These are phyloP conservation scores for Capsella rubella DNA, from an alignment of 441 rosid species.

Conservation along the genomic window DNA sequence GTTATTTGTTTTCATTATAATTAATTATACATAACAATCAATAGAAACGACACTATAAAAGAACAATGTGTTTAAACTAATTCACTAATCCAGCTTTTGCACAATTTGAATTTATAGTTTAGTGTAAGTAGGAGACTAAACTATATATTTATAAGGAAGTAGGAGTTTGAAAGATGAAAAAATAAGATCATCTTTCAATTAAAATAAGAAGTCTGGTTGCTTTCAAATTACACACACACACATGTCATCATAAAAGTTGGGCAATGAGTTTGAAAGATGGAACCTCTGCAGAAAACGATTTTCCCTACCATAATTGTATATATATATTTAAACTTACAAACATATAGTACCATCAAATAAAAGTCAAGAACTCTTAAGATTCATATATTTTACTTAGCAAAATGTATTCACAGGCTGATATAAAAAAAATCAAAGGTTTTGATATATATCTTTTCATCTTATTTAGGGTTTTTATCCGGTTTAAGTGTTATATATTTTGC, in stretches of 20 bases:
- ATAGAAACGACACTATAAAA: not conserved
- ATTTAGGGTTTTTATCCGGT: not conserved
- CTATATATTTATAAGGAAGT: not conserved
- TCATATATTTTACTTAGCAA: not conserved
- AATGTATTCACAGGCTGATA: not conserved
- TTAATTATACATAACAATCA: not conserved
- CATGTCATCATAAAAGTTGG: constrained; percentile 39
- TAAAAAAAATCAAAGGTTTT: not conserved
- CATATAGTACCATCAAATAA: constrained; percentile 5
- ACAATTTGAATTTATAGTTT: not conserved
- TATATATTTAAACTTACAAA: constrained; percentile 14
- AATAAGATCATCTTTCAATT: not conserved
- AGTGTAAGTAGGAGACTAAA: constrained; percentile 4
- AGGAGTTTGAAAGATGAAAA: no score
- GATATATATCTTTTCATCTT: not conserved
- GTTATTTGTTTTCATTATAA: constrained; percentile 1
- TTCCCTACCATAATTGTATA: not conserved
- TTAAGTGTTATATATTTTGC: not conserved
- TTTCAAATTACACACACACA: constrained; percentile 33
- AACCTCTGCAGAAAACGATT: constrained; percentile 17
- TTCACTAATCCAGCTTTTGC: constrained; percentile 6
- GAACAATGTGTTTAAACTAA: not conserved
- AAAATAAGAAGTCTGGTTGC: constrained; percentile 29
- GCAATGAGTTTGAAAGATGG: constrained; percentile 38
- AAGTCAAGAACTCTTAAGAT: constrained; percentile 10